Evolutionary conservation across 1,284 basidiomycete species (phyloP), one percentile per base, ranked within the genome.

Genomic region (Boletellus deceptivus): DNA sequence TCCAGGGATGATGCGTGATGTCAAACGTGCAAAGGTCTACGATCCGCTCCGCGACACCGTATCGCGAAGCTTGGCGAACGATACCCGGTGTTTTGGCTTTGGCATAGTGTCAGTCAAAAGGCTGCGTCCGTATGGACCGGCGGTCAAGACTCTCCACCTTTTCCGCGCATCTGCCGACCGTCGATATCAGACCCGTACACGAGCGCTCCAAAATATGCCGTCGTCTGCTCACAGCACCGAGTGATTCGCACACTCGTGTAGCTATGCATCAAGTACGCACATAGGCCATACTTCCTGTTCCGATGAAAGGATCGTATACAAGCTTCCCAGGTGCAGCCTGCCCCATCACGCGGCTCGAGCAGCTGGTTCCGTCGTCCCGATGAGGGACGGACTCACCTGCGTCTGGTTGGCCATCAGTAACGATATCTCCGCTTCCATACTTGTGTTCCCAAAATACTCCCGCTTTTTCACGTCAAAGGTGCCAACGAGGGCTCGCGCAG

Each of bases 121-220:
- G n/a, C 18, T 11, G 1, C 9, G 34, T 31, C 6, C 4, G 17
- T 3, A 17, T 27, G 46, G 45, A 36, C 31, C 9, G 25, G 18
- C 35, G 9, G 7, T 1, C 24, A 41, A 34, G 3, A 41, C n/a
- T 3, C 34, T 7, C 25, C 25, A 84, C 86, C 80, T 79, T 95
- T 97, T 16, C 96, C 96, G 53, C 93, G 77, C 87, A 99, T 96
- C 67, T 98, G 95, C 43, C 96, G 78, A 1, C 94, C 96, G 62
- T 99, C 97, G 47, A 99, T 98, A 68, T 99, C 97, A 25, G 92
- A 96, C 5, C 96, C 97, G 50, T 91, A 84, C 1, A 95, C 82
- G 43, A 84, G 72, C 0, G 94, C 89, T 13, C 97, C 97, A 59
- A 96, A 97, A 63, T 93, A 81, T 0, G 93, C 91, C 4, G 80